Conservation (phyloP, 495 filamentous ascomycete genomes). For the Hypoxylon lenormandii region DNA sequence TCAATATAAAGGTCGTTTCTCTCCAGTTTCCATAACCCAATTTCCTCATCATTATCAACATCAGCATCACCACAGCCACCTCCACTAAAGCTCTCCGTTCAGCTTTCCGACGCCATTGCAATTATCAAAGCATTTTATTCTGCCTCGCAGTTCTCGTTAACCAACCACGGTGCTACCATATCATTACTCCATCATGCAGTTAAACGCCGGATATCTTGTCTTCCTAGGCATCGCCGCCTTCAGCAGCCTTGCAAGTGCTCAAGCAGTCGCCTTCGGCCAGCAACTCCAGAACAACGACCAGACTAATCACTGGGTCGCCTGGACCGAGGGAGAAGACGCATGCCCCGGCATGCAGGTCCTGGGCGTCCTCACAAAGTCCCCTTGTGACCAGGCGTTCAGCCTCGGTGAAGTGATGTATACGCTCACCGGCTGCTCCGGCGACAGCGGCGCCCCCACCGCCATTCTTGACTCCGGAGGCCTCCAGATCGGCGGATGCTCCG, state of each 20-base stretch:
- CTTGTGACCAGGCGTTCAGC: slow-evolving; percentile 8
- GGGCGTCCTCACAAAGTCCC: neutral
- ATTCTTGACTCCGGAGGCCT: too few relatives aligned
- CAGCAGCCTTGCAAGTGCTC: neutral
- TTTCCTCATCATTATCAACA: neutral
- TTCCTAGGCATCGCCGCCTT: neutral
- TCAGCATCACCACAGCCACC: too few relatives aligned
- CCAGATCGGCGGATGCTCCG: too few relatives aligned
- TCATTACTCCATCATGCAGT: neutral
- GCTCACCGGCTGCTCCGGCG: slow-evolving; percentile 13
- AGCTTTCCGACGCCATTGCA: too few relatives aligned
- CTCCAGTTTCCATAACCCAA: neutral
- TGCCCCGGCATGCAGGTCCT: slow-evolving; percentile 22
- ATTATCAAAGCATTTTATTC: neutral
- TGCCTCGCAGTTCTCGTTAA: neutral
- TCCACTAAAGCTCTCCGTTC: too few relatives aligned
- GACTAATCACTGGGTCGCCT: slow-evolving; percentile 37
- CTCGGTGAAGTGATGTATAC: slow-evolving; percentile 6
- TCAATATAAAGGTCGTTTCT: neutral
- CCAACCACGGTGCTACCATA: neutral
- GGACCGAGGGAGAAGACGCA: slow-evolving; percentile 27
- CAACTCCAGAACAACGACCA: slow-evolving; percentile 36
- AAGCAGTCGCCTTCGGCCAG: slow-evolving; percentile 13
- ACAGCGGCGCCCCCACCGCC: neutral
- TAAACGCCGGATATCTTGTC: neutral